Conservation (phyloP, 805 yeast species). For the Metschnikowia lochheadii region DNA sequence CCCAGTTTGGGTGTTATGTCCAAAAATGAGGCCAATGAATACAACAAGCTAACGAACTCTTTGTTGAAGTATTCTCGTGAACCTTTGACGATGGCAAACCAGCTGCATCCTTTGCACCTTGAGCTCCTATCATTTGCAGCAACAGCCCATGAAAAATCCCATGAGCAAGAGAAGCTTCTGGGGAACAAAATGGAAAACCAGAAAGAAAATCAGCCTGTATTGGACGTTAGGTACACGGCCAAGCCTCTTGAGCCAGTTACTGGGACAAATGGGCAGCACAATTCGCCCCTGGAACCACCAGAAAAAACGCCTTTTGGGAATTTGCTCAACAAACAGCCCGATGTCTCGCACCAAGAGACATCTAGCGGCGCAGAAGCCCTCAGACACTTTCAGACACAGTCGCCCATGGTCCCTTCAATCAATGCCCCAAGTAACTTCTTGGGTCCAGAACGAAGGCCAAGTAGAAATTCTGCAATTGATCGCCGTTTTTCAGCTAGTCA, state of each 20-base stretch:
- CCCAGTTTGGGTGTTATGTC: slow-evolving; percentile 3
- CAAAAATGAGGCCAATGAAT: slow-evolving; percentile 19
- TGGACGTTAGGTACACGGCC: background rate
- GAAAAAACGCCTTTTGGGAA: background rate
- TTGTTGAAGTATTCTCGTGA: slow-evolving; percentile 2
- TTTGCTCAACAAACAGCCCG: background rate
- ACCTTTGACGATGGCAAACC: background rate
- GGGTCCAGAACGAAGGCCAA: background rate
- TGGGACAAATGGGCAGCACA: background rate
- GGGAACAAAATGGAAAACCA: background rate
- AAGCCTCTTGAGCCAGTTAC: background rate
- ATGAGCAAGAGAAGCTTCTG: background rate
- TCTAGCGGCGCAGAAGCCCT: background rate
- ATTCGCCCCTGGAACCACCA: background rate
- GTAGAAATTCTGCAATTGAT: background rate
- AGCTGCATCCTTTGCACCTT: slow-evolving; percentile 12
- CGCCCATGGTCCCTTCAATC: background rate
- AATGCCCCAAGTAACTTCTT: background rate
- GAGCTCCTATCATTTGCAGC: slow-evolving; percentile 19
- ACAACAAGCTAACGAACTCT: slow-evolving; percentile 17
- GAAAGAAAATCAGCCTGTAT: background rate
- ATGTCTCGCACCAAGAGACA: background rate
- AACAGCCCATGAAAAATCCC: slow-evolving; percentile 12
- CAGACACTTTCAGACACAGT: background rate
- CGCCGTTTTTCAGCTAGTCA: slow-evolving; percentile 1